A percentile compares a stretch with the other conserved stretches of the same genome.
Evolutionary conservation across 1,284 basidiomycete species (phyloP).

Genomic region (Apiotrichum mycotoxinovorans): DNA sequence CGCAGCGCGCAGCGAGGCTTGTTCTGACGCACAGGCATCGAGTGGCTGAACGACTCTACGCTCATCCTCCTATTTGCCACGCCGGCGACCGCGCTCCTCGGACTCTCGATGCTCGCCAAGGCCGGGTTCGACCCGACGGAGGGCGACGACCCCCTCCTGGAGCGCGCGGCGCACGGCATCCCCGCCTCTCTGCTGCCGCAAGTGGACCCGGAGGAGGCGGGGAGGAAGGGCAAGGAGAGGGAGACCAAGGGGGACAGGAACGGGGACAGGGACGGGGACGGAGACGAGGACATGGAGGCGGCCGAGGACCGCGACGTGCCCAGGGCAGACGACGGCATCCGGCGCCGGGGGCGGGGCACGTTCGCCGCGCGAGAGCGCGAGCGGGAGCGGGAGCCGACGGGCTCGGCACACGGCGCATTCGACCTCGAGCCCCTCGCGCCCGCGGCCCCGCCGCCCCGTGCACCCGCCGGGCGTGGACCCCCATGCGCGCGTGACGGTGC

Average conservation of each 20-base stretch:
- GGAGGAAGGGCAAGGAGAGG: neutral
- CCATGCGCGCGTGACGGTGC: slow-evolving; percentile 35
- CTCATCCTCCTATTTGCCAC: slow-evolving; percentile 41
- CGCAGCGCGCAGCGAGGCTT: too few species aligned
- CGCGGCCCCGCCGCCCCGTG: neutral
- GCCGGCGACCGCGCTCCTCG: slow-evolving; percentile 34
- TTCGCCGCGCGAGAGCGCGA: slow-evolving; percentile 19
- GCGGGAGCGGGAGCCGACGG: neutral
- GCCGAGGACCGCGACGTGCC: neutral
- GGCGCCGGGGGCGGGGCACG: slow-evolving; percentile 34
- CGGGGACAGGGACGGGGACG: neutral
- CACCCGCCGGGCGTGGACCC: slow-evolving; percentile 34
- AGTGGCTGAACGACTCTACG: slow-evolving; percentile 48
- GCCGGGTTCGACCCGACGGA: slow-evolving; percentile 46
- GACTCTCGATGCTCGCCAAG: slow-evolving; percentile 38
- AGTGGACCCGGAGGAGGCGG: slow-evolving; percentile 10
- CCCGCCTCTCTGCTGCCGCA: slow-evolving; percentile 36
- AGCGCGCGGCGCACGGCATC: slow-evolving; percentile 39
- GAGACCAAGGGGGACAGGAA: neutral
- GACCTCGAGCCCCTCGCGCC: slow-evolving; percentile 17
- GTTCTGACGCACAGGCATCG: slow-evolving; percentile 33
- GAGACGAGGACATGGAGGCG: neutral
- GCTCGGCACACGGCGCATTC: slow-evolving; percentile 9
- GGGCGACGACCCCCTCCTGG: slow-evolving; percentile 43
- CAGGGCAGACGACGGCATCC: slow-evolving; percentile 10